Evolutionary conservation across 2,329 filamentous ascomycete species (phyloP).

Genomic region (Plectosphaerella sp.): DNA sequence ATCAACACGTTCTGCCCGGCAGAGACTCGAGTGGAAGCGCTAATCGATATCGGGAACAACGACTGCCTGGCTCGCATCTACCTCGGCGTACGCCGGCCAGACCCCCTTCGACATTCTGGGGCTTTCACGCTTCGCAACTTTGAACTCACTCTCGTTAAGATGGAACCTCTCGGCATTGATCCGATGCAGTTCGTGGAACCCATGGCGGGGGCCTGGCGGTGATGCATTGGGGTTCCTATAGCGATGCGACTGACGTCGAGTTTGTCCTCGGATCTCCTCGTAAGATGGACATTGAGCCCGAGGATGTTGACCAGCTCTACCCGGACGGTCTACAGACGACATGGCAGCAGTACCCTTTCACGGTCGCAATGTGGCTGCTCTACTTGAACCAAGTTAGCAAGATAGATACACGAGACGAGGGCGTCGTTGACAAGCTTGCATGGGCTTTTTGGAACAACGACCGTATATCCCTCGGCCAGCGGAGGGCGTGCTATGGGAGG

Average conservation of each 20-base stretch:
- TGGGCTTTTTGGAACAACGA: too few relatives aligned
- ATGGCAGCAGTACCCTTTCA: constrained; percentile 46
- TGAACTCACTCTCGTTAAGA: constrained; percentile 24
- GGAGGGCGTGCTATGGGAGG: too few relatives aligned
- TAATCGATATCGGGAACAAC: not conserved
- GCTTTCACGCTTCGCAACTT: constrained; percentile 24
- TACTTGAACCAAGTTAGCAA: too few relatives aligned
- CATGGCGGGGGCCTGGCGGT: constrained; percentile 16
- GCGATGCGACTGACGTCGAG: constrained; percentile 6
- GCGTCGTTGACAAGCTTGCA: too few relatives aligned
- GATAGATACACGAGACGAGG: too few relatives aligned
- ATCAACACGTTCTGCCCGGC: constrained; percentile 15
- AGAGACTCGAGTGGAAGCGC: not conserved
- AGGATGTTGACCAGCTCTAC: constrained; percentile 77
- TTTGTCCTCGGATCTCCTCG: not conserved
- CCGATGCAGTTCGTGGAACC: constrained; percentile 7
- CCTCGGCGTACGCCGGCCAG: constrained; percentile 11
- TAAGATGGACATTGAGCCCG: constrained; percentile 48
- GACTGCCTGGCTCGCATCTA: constrained; percentile 8
- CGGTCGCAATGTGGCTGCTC: too few relatives aligned
- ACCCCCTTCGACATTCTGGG: not conserved
- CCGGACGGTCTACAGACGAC: constrained; percentile 86
- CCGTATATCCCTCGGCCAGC: too few relatives aligned
- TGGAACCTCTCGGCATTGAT: constrained; percentile 17
- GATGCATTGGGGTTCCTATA: constrained; percentile 16